A percentile compares a stretch with the other conserved stretches of the same genome.
Evolutionary conservation across 495 filamentous ascomycete species (phyloP).

Genomic region (Aspergillus saccharolyticus): DNA sequence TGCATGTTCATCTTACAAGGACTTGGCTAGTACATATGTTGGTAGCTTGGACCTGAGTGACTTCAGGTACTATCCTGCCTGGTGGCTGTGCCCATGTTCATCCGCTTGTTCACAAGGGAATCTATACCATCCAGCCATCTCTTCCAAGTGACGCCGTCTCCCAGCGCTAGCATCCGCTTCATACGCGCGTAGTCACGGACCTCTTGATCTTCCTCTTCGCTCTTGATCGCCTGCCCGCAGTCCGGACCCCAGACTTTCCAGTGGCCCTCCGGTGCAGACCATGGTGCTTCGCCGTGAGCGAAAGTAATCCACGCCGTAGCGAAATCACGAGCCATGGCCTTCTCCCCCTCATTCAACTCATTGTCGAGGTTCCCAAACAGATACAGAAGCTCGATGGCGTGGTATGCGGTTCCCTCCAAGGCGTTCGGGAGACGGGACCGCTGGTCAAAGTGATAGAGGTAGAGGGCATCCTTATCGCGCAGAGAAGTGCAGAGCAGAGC

Average conservation of each 20-base stretch:
- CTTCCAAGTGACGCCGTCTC: conserved; percentile 19
- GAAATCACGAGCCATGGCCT: conserved; percentile 21
- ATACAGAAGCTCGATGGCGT: conserved; percentile 30
- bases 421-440: conserved; percentile 25
- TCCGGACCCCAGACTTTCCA: conserved; percentile 30
- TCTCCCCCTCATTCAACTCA: conserved; percentile 19
- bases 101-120: conserved; percentile 24
- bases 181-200: conserved; percentile 21
- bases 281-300: conserved; percentile 20
- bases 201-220: conserved; percentile 22
- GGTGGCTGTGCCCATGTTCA: conserved; percentile 10
- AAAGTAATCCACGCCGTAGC: conserved; percentile 28
- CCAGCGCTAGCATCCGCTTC: conserved; percentile 19
- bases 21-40: too few relatives aligned
- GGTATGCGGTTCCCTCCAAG: conserved; percentile 28
- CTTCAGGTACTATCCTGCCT: background rate
- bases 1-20: too few relatives aligned
- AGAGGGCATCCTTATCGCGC: background rate
- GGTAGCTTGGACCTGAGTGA: background rate
- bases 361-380: conserved; percentile 26
- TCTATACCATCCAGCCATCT: conserved; percentile 23
- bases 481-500: conserved; percentile 1
- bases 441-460: conserved; percentile 28
- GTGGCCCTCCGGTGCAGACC: conserved; percentile 6
- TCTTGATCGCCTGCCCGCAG: conserved; percentile 13